Evolutionary conservation across 805 yeast species (phyloP).

Genomic region (Spathaspora arborariae): DNA sequence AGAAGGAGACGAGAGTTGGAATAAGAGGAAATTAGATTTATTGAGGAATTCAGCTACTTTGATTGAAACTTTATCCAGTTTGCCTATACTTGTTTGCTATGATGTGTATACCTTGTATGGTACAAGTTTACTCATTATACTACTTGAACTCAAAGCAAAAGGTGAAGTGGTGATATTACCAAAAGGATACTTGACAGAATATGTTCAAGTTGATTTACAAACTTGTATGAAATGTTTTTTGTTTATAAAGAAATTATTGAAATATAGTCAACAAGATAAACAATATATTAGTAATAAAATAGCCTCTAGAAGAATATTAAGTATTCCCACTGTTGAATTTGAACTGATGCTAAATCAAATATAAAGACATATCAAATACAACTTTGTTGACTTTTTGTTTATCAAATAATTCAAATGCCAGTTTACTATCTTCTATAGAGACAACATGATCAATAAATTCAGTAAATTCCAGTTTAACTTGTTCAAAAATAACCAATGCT

Average conservation of each 20-base stretch:
- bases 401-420: constrained; percentile 51
- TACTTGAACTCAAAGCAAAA: constrained; percentile 19
- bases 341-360: too few species aligned
- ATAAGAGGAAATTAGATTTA: constrained; percentile 15
- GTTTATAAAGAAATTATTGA: constrained; percentile 21
- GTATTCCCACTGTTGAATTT: constrained; percentile 1
- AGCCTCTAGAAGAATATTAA: constrained; percentile 17
- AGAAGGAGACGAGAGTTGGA: constrained; percentile 7
- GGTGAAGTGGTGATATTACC: constrained; percentile 17
- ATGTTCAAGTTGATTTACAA: constrained; percentile 12
- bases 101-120: constrained; percentile 32
- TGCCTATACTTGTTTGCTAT: constrained; percentile 36
- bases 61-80: constrained; percentile 34
- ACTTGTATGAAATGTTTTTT: constrained; percentile 23
- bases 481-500: constrained; percentile 45
- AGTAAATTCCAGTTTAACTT: constrained; percentile 41
- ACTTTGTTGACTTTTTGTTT: constrained; percentile 52
- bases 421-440: constrained; percentile 40
- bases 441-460: constrained; percentile 49
- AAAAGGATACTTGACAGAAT: constrained; percentile 11
- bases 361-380: constrained; percentile 32
- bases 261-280: constrained; percentile 20
- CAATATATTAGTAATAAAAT: constrained; percentile 20
- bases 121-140: constrained; percentile 18
- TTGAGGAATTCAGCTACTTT: constrained; percentile 28